Evolutionary conservation across 2,329 filamentous ascomycete species (phyloP).

Genomic region (Penicillium sp.): DNA sequence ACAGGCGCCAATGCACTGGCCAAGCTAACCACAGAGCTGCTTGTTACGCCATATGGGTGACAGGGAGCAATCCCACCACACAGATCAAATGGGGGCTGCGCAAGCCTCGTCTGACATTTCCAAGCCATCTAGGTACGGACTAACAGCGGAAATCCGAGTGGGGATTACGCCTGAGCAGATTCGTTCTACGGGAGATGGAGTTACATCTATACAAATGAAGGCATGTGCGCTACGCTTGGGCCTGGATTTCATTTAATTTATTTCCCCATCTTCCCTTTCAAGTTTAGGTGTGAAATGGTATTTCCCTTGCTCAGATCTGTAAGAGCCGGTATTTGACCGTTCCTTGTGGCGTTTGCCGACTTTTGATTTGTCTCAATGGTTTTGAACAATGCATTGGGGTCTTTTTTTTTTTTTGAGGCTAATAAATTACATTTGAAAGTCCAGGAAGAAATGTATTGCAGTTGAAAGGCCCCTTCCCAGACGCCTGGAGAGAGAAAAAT

Average conservation of each 20-base stretch:
- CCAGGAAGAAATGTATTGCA: constrained; percentile 2
- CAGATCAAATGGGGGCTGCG: background rate
- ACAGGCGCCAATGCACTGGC: background rate
- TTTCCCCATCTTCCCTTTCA: background rate
- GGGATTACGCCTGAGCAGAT: background rate
- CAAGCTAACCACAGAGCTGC: background rate
- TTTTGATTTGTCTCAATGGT: background rate
- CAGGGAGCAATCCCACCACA: background rate
- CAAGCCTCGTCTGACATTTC: background rate
- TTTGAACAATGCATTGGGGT: background rate
- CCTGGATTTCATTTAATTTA: background rate
- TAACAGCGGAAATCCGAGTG: background rate
- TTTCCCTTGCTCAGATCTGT: background rate
- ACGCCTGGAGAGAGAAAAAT: constrained; percentile 14
- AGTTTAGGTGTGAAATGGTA: background rate
- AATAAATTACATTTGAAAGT: constrained; percentile 2
- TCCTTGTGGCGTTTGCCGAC: background rate
- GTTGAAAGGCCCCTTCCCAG: constrained; percentile 5
- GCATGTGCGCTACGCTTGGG: background rate
- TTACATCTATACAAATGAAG: background rate
- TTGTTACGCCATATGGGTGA: background rate
- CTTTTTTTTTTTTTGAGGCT: background rate
- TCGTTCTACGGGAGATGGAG: background rate
- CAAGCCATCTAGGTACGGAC: background rate
- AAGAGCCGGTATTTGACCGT: background rate